Evolutionary conservation across 768 basidiomycete genomes (phyloP).

Genomic region (Podaxis pistillaris): DNA sequence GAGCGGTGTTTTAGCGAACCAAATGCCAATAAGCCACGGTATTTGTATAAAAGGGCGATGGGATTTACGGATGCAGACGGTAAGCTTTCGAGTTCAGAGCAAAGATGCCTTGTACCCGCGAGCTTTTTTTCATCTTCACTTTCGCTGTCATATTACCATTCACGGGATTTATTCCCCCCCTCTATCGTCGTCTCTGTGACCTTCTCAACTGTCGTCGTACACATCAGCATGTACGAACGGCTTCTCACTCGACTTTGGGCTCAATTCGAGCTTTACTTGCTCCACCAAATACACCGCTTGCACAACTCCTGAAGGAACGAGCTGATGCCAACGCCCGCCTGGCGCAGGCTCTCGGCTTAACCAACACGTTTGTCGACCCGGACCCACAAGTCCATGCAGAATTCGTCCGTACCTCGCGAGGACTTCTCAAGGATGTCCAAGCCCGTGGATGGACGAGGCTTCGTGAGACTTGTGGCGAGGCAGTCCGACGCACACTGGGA

Average conservation of each 20-base stretch:
- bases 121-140: neutral
- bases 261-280: slow-evolving; percentile 16
- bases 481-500: slow-evolving; percentile 27
- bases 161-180: neutral
- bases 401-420: slow-evolving; percentile 30
- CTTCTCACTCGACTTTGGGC: neutral
- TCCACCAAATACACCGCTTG: slow-evolving; percentile 11
- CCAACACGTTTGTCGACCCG: slow-evolving; percentile 53
- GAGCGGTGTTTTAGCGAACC: neutral
- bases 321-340: slow-evolving; percentile 36
- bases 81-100: slow-evolving; percentile 11
- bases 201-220: neutral
- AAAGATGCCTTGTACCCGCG: slow-evolving; percentile 8
- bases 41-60: neutral
- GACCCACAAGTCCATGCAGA: slow-evolving; percentile 32
- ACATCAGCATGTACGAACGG: neutral
- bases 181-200: neutral
- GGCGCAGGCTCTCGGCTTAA: slow-evolving; percentile 30
- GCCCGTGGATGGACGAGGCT: slow-evolving; percentile 34
- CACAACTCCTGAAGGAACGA: slow-evolving; percentile 28
- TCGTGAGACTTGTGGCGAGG: slow-evolving; percentile 26
- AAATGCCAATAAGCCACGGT: neutral
- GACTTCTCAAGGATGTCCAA: slow-evolving; percentile 27
- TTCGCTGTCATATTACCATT: neutral
- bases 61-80: neutral